Base-by-base conservation (phyloP, 352 stramenopile species). In the Globisporangium cylindrosporum region DNA sequence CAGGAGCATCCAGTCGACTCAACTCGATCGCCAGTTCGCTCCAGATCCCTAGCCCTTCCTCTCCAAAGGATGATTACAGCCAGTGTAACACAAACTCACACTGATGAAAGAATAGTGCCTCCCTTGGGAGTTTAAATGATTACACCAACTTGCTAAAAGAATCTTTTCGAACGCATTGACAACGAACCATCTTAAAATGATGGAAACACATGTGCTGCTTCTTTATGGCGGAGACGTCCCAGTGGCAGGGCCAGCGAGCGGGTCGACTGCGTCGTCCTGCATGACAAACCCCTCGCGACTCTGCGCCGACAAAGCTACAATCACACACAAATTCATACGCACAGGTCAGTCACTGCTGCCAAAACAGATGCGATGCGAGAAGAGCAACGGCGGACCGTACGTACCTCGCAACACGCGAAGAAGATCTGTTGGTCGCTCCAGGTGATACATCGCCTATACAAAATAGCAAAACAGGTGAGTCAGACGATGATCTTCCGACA, bases 361-460 rank as follows among this genome's bases (percentile, higher is more conserved):
- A 18, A 62, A 62, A 49, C 56, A 46, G 18, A 60, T 71, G 38
- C 24, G 51, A 18, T 18, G 9, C 25, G 4, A 43, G 20, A 69
- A 56, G 34, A 61, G 1, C 20, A 32, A 46, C 38, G 24, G 24
- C 10, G 12, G 29, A 38, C 73, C 73, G 63, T 72, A 92, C 84
- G 62, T 74, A 92, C 84, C 76, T 73, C 74, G 66, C 53, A 92
- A 60, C 72, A 92, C 73, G 41, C 79, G 77, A 41, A 84, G 65
- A 18, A 92, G 75, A 71, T 92, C 84, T 2, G 64, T 79, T 24
- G 82, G 79, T 18, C 78, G 75, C 65, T 92, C 82, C 54, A 92
- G 51, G 53, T 87, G 82, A 59, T 88, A 91, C 84, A 92, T 90
- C 9, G 84, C 84, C 82, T 91, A 41, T 32, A 57, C 51, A 54